Evolutionary conservation across 345 rosid species (phyloP), one percentile per base, ranked within the genome.

Genomic region (Aquilaria malaccensis): DNA sequence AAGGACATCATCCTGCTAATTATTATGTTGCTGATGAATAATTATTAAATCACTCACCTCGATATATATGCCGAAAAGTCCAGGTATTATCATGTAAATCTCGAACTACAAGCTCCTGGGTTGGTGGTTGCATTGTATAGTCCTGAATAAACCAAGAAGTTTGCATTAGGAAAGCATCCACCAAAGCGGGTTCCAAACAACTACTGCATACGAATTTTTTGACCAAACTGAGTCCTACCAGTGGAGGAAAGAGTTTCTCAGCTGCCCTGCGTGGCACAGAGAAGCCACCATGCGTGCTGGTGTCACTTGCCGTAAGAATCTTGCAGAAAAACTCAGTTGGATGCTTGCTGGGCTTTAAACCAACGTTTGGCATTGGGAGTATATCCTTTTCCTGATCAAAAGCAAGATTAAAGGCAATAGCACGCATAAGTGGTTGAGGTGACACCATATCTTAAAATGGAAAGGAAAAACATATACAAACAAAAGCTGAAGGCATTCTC

Each of bases 231-330:
- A 64, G 57, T 33, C 85, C 74, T 60, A 91, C 99, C 88, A 95
- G 56, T 6, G 84, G 77, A 70, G 99, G 97, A 69, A 95, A 95
- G 53, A 95, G 97, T 81, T 95, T 95, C 70, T 95, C 99, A 22
- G 99, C 99, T 10, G 97, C 99, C 71, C 96, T 77, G 11, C 99
- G 89, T 55, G 99, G 99, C 66, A 95, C 97, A 0, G 99, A 95
- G 80, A 95, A 95, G 65, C 99, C 99, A 63, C 99, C 99, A 69
- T 95, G 99, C 13, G 99, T 95, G 58, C 99, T 95, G 37, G 96
- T 95, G 67, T 95, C 99, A 69, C 99, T 94, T 41, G 99, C 97
- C 3, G 96, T 94, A 58, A 94, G 78, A 6, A 86, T 91, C 74
- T 95, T 95, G 77, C 99, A 95, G 86, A 95, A 95, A 76, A 86